A percentile compares a stretch with the other conserved stretches of the same genome.
These are phyloP conservation scores for Cyclotella sp. DNA, from an alignment of 108 stramenopile species.

Conservation along the genomic window DNA sequence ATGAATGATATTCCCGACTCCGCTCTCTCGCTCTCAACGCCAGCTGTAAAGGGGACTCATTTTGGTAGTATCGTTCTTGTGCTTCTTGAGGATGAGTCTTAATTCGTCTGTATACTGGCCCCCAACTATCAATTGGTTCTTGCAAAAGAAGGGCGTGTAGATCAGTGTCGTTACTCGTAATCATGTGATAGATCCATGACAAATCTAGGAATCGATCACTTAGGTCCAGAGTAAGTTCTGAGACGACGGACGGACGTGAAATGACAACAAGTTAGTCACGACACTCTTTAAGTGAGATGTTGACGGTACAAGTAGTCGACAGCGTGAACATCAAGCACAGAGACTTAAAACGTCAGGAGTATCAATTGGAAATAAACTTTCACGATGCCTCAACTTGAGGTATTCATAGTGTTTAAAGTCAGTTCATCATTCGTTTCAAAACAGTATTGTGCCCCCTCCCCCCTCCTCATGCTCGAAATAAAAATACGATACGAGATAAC, in stretches of 20 bases:
- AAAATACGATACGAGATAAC: background rate
- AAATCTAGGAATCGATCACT: background rate
- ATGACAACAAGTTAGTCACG: background rate
- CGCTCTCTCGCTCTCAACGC: conserved; percentile 23
- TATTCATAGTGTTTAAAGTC: conserved; percentile 57
- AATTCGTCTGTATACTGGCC: conserved; percentile 12
- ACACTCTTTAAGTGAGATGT: background rate
- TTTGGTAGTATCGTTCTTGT: conserved; percentile 23
- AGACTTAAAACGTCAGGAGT: conserved; percentile 40
- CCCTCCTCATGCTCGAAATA: background rate
- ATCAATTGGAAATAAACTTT: conserved; percentile 50
- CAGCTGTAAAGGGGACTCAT: conserved; percentile 31
- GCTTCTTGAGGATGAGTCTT: conserved; percentile 22
- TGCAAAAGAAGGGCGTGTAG: conserved; percentile 26
- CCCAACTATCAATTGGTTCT: conserved; percentile 29
- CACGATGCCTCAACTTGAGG: conserved; percentile 6
- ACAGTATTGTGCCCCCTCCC: background rate
- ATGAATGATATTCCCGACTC: background rate
- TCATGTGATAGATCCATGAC: conserved; percentile 3
- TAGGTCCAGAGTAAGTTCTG: too few relatives aligned
- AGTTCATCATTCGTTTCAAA: conserved; percentile 43
- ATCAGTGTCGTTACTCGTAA: background rate
- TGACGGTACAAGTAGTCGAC: background rate
- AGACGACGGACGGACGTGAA: background rate
- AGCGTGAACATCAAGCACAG: background rate